phyloP scores from a whole-genome alignment of 1,139 yeast genomes.

The Blastobotrys ciferrii region DNA sequence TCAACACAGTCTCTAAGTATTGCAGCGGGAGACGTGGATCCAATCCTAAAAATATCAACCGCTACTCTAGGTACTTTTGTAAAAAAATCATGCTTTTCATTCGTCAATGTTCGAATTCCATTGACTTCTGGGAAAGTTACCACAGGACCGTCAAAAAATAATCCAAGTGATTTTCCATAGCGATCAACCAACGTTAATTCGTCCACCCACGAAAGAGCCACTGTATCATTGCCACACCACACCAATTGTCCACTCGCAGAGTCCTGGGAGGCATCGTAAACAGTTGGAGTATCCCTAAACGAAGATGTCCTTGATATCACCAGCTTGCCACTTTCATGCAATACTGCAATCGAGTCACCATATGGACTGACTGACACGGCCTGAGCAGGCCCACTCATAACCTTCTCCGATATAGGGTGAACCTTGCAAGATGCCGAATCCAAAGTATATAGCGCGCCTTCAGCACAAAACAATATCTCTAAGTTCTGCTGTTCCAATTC shows the following conservation, averaged over 20 bases:
- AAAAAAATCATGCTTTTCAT: constrained; percentile 58
- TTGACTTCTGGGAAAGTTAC: constrained; percentile 55
- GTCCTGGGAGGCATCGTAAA: constrained; percentile 23
- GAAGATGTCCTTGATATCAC: constrained; percentile 21
- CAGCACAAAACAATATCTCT: constrained; percentile 35
- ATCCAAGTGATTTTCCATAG: constrained; percentile 52
- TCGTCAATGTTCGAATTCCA: constrained; percentile 67
- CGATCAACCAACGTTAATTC: constrained; percentile 75
- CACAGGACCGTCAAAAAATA: constrained; percentile 44
- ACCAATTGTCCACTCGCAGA: constrained; percentile 46
- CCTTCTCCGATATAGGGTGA: constrained; percentile 5
- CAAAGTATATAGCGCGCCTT: constrained; percentile 11
- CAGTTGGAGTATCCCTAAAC: not conserved
- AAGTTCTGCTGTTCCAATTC: constrained; percentile 31
- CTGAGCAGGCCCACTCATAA: constrained; percentile 37
- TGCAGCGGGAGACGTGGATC: constrained; percentile 81
- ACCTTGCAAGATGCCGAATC: constrained; percentile 4
- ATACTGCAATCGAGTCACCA: constrained; percentile 58
- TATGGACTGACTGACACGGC: constrained; percentile 62
- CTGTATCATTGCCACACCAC: constrained; percentile 90
- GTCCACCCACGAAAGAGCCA: constrained; percentile 57
- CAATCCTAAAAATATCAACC: constrained; percentile 69
- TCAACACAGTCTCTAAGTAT: constrained; percentile 81
- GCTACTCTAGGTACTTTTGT: constrained; percentile 61
- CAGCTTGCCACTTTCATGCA: constrained; percentile 47